phyloP scores from a whole-genome alignment of 1,139 yeast species.

The Williopsis jadinii region DNA sequence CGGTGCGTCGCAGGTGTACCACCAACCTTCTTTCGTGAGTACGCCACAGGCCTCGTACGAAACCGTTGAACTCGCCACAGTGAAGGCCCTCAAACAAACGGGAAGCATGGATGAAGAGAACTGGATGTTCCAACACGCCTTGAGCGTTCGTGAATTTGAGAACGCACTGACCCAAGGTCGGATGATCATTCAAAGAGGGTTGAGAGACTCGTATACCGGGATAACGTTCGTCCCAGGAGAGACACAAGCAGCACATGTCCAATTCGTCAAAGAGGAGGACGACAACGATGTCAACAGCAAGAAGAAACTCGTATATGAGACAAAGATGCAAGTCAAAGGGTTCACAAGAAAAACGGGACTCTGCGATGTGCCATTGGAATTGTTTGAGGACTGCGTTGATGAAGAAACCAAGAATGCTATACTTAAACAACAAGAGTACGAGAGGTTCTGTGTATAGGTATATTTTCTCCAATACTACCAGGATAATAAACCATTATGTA shows the following conservation, averaged over 20 bases:
- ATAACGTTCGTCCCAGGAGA: slow-evolving; percentile 61
- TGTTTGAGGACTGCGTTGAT: slow-evolving; percentile 52
- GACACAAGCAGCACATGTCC: slow-evolving; percentile 60
- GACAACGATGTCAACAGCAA: slow-evolving; percentile 10
- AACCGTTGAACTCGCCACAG: slow-evolving; percentile 18
- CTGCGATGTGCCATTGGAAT: slow-evolving; percentile 43
- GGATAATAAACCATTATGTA: no score
- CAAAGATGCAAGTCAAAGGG: slow-evolving; percentile 41
- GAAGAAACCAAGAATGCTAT: slow-evolving; percentile 58
- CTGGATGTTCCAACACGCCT: slow-evolving; percentile 85
- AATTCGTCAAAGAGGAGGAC: slow-evolving; percentile 27
- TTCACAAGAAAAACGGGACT: slow-evolving; percentile 56
- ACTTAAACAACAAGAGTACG: slow-evolving; percentile 55
- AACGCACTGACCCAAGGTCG: slow-evolving; percentile 52
- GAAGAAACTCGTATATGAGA: slow-evolving; percentile 40
- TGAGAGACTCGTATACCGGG: slow-evolving; percentile 81
- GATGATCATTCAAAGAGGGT: slow-evolving; percentile 44
- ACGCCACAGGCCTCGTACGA: slow-evolving; percentile 29
- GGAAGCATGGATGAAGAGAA: slow-evolving; percentile 53
- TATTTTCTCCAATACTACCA: no score
- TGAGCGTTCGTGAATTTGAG: slow-evolving; percentile 67
- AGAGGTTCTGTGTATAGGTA: slow-evolving; percentile 21
- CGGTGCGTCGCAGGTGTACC: slow-evolving; percentile 38
- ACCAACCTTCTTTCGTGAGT: slow-evolving; percentile 14
- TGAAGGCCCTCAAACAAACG: slow-evolving; percentile 26